Evolutionary conservation across 805 yeast species (phyloP).

Genomic region (Yamadazyma philogaea): DNA sequence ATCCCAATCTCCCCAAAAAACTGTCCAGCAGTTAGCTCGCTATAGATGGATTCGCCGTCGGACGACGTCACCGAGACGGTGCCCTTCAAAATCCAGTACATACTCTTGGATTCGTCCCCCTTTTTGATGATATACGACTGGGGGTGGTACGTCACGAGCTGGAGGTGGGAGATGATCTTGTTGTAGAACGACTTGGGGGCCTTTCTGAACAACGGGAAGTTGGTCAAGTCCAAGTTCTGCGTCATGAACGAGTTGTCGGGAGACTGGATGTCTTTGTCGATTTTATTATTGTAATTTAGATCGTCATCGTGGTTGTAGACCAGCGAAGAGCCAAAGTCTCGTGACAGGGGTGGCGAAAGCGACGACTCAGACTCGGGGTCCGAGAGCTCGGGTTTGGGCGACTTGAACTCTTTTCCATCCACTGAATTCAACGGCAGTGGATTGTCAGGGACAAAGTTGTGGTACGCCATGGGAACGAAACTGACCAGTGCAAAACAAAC

Average conservation of each 20-base stretch:
- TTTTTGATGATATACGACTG: conserved; percentile 66
- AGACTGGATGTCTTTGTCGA: conserved; percentile 12
- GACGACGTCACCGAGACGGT: conserved; percentile 72
- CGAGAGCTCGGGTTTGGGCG: background rate
- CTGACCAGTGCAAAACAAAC: background rate
- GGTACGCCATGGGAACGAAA: conserved; percentile 1
- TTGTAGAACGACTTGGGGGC: conserved; percentile 67
- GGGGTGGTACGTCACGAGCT: conserved; percentile 59
- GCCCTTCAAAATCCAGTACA: conserved; percentile 80
- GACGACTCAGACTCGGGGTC: background rate
- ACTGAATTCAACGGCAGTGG: conserved; percentile 24
- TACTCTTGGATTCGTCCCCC: conserved; percentile 71
- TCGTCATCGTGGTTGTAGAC: conserved; percentile 8
- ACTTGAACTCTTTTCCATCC: background rate
- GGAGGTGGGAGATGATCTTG: conserved; percentile 55
- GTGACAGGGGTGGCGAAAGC: background rate
- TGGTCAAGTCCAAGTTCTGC: conserved; percentile 21
- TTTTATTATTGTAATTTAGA: conserved; percentile 11
- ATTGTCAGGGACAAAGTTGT: conserved; percentile 21
- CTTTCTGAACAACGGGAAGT: conserved; percentile 55
- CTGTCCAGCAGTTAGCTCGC: conserved; percentile 65
- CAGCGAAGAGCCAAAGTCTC: background rate
- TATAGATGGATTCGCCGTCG: conserved; percentile 73
- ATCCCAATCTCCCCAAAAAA: conserved; percentile 82
- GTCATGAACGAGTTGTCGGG: conserved; percentile 19